A percentile compares a stretch with the other conserved stretches of the same genome.
Conservation (phyloP, 163 green algal species). For the Scenedesmus sp. region DNA sequence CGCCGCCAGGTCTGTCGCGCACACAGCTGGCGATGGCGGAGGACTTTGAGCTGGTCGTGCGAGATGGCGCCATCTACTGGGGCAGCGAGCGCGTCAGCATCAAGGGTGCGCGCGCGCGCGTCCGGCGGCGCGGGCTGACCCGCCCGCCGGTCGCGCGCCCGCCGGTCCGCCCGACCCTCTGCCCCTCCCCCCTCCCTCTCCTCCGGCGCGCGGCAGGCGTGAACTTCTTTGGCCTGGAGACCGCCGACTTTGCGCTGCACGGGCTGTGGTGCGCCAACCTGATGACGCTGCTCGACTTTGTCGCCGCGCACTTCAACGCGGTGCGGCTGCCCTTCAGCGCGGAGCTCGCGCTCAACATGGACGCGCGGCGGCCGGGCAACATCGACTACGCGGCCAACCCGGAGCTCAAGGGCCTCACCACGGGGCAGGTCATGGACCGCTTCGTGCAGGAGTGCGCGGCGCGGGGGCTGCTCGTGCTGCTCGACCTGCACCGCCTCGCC, state of each 20-base stretch:
- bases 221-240: slow-evolving; percentile 48
- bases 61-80: slow-evolving; percentile 37
- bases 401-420: slow-evolving; percentile 41
- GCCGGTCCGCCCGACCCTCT: neutral
- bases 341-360: slow-evolving; percentile 49
- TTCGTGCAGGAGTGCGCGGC: slow-evolving; percentile 37
- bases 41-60: slow-evolving; percentile 26
- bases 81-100: slow-evolving; percentile 21
- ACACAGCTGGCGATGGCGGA: neutral
- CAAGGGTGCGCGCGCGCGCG: too few relatives aligned
- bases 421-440: slow-evolving; percentile 45
- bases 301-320: slow-evolving; percentile 51
- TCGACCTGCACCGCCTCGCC: slow-evolving; percentile 51
- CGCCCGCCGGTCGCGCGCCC: too few relatives aligned
- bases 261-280: slow-evolving; percentile 49
- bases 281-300: slow-evolving; percentile 29
- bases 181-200: neutral
- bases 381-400: slow-evolving; percentile 45
- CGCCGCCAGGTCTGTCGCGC: neutral
- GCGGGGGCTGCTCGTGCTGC: slow-evolving; percentile 50
- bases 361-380: slow-evolving; percentile 24
- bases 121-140: too few relatives aligned
- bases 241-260: slow-evolving; percentile 39
- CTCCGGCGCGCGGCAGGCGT: too few relatives aligned
- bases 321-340: slow-evolving; percentile 46